phyloP scores from a whole-genome alignment of 495 filamentous ascomycete species.

The Aspergillus hancockii region DNA sequence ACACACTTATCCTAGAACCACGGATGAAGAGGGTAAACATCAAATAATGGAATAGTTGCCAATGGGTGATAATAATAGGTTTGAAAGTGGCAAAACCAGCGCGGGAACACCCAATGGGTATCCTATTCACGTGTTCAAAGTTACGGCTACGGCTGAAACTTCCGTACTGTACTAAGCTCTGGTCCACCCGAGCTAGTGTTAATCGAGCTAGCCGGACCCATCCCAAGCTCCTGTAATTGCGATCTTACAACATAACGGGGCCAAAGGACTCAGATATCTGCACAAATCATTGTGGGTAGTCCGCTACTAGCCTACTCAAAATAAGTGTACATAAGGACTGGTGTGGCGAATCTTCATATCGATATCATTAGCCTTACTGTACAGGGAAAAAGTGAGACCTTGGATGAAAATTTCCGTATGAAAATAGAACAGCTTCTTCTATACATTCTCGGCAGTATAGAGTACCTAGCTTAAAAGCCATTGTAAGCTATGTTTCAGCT shows the following conservation, averaged over 20 bases:
- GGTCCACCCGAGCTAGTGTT: neutral
- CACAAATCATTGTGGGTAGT: neutral
- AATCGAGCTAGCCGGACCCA: neutral
- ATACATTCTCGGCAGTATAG: neutral
- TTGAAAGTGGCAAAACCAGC: neutral
- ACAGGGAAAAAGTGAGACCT: neutral
- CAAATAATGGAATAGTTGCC: neutral
- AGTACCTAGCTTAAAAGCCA: neutral
- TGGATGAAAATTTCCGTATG: neutral
- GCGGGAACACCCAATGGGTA: neutral
- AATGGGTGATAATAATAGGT: neutral
- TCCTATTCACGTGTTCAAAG: neutral
- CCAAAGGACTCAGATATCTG: neutral
- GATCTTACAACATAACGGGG: constrained; percentile 5
- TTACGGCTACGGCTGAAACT: constrained; percentile 3
- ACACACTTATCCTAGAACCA: neutral
- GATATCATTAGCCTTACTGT: neutral
- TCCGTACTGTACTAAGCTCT: neutral
- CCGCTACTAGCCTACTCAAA: neutral
- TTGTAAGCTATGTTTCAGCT: neutral
- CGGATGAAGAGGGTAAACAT: neutral
- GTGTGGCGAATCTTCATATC: neutral
- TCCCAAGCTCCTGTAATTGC: constrained; percentile 8
- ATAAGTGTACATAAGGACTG: neutral
- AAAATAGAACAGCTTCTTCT: neutral